phyloP scores from a whole-genome alignment of 2,329 filamentous ascomycete genomes.

The Cercospora brassicicola region DNA sequence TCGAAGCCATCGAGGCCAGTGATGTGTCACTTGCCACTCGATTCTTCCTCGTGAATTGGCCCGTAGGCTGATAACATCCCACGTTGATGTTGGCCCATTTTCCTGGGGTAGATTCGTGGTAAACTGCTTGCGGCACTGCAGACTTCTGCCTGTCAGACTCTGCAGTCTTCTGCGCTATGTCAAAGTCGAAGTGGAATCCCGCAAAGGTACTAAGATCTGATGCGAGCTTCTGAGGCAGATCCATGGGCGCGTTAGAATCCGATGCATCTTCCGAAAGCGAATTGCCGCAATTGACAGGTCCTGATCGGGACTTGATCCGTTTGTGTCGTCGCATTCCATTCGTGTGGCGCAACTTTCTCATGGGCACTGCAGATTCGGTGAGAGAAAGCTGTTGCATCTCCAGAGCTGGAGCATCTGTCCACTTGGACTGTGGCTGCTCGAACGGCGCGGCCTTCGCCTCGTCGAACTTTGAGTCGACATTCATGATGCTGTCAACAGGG shows the following conservation, averaged over 20 bases:
- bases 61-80: slow-evolving; percentile 17
- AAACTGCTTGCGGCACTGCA: not conserved
- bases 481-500: slow-evolving; percentile 5
- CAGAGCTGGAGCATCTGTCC: slow-evolving; percentile 16
- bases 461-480: not conserved
- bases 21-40: slow-evolving; percentile 13
- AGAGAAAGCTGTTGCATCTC: slow-evolving; percentile 22
- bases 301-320: not conserved
- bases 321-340: not conserved
- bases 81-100: slow-evolving; percentile 1
- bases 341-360: slow-evolving; percentile 6
- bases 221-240: slow-evolving; percentile 4
- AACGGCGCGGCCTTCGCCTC: not conserved
- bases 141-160: not conserved
- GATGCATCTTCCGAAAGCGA: not conserved
- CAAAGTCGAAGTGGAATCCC: slow-evolving; percentile 19
- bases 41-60: not conserved
- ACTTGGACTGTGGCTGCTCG: not conserved
- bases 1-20: slow-evolving; percentile 4
- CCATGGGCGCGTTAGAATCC: not conserved
- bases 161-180: not conserved
- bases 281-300: not conserved
- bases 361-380: not conserved
- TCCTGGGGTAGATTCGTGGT: not conserved
- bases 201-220: slow-evolving; percentile 1